Base-by-base conservation (phyloP, 768 basidiomycete species). In the Leccinum arenicola region DNA sequence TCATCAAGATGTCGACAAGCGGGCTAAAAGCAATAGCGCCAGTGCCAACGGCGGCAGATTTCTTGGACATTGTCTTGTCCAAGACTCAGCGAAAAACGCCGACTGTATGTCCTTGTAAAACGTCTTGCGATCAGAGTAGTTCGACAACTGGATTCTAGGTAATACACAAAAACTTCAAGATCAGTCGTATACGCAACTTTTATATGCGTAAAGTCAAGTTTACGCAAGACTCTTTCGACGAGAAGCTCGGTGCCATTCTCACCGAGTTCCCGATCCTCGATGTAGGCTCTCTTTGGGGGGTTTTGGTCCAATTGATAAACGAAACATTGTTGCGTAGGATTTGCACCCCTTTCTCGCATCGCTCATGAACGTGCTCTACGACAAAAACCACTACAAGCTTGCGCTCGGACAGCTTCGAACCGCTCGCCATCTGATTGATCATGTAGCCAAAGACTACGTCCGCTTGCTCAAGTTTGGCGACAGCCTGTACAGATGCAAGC, bases 141-240 rank as follows among this genome's bases (percentile, higher is more conserved):
- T 40, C 53, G 43, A 61, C 51, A 21, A 25, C 43, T 43, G 40
- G 9, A 19, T 11, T 14, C 40, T 63, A 93, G 92, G 94, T 95
- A 65, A 98, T 98, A 72, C 97, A 98, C 77, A 98, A 97, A 82
- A 98, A 98, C 81, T 98, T 97, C 82, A 98, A 99, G 80, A 99
- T 99, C 75, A 95, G 93, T 65, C 89, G 96, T 66, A 98, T 98
- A 77, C 86, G 96, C 62, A 93, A 94, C 68, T 94, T 94, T 71
- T 97, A 99, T 76, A 98, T 98, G 96, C 87, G 96, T 73, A 99
- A 99, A 76, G 96, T 99, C 77, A 98, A 96, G 76, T 98, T 97
- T 74, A 95, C 95, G 3, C 95, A 98, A 74, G 95, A 98, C 70
- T 82, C 91, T 15, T 98, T 98, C 65, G 95, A 97, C 60, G 95